Base-by-base conservation (phyloP, 2,329 filamentous ascomycete species). In the Venturia carpophila region DNA sequence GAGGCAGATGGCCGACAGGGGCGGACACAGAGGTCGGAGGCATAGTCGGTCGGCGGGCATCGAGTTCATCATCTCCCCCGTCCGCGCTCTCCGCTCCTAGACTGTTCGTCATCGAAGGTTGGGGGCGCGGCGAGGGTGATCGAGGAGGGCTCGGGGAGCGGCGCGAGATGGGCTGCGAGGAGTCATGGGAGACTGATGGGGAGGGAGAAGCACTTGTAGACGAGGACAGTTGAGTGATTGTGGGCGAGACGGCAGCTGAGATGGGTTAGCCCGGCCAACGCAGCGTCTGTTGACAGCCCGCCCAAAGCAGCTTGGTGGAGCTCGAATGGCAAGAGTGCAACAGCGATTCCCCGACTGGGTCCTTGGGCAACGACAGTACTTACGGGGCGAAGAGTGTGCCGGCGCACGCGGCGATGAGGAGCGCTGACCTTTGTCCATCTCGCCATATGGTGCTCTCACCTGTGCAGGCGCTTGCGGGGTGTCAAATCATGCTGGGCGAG, bases 321-420 rank as follows among this genome's bases (percentile, higher is more conserved):
- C 60, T 43, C 27, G 34, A 65, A 52, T 62, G 64, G 64, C 56
- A 62, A 41, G n/a, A 37, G 37, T n/a, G 52, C 52, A 62, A 58
- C 58, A 45, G 49, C 42, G 17, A 61, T 37, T 34, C 43, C 66
- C 62, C 43, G 39, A 65, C 34, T 60, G 42, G 49, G 27, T 10
- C 49, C 9, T 27, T 43, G 62, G 56, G 56, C 49, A 63, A 24
- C 30, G 49, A 56, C 6, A 43, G 37, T 69, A 87, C 85, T 74
- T 86, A 87, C 85, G 80, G 72, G 81, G 78, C 75, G 83, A 82
- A 69, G 82, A 78, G 71, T 81, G 79, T 69, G 81, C 79, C 77
- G 81, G 81, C 76, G 84, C 83, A 71, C 84, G 82, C 75, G 85
- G 86, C 69, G 85, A 87, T 69, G 73, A 73, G 68, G 72, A 74